Evolutionary conservation across 208 protist genomes (phyloP), one percentile per base, ranked within the genome.

Genomic region (Crithidia bombi): DNA sequence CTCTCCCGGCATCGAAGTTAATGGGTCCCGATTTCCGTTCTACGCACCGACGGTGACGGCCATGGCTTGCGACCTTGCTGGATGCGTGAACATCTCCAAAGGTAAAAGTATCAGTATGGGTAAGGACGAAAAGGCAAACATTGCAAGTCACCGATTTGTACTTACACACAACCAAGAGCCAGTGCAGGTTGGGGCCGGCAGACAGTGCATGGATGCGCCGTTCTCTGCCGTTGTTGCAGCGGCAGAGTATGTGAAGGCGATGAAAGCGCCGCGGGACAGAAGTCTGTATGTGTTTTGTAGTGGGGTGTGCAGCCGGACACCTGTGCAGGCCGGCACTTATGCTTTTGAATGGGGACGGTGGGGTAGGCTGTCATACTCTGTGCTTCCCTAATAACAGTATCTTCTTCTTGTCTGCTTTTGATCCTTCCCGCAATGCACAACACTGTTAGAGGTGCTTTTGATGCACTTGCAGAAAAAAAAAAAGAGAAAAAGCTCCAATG

Each of bases 11-110:
- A 75, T 95, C 35, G 91, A 89, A 51, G 46, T 96, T 44, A 81
- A 73, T 51, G 91, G 91, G 9, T 87, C 91, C 46, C 77, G 91
- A 5, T 96, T 87, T 83, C 84, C 91, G 6, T 96, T 94, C 78
- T 96, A 85, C 56, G 71, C 82, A 12, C 86, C 91, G 30, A 78
- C 81, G 49, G 28, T 84, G 30, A 67, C 69, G 15, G 84, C 80
- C 28, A 81, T 88, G 50, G 88, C 85, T 30, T 86, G 83, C 35
- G 91, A 96, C 69, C 72, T 93, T 21, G 73, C 79, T 26, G 83
- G 86, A 3, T 86, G 70, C 39, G 81, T 94, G 44, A 72, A 73
- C 21, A 61, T 96, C 14, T 28, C 56, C n/a, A 69, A 83, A 47
- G 87, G 89, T 39, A 76, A 67, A 28, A 43, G 66, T 44, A 76